phyloP scores from a whole-genome alignment of 2,329 filamentous ascomycete species.

The Fusarium sp. region DNA sequence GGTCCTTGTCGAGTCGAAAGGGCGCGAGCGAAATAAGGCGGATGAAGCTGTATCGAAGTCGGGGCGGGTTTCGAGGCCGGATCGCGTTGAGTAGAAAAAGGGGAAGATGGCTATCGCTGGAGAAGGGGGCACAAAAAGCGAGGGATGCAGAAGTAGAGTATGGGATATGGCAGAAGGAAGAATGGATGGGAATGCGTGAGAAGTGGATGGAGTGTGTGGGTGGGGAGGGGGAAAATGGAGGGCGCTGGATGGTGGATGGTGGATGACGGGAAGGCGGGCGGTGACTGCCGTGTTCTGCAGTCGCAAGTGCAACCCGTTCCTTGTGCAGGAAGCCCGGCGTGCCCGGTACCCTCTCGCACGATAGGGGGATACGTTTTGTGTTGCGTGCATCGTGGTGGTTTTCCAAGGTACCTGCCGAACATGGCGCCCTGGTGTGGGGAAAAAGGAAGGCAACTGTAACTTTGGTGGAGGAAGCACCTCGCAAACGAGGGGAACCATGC shows the following conservation, averaged over 20 bases:
- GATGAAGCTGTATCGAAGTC: neutral
- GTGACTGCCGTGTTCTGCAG: conserved; percentile 27
- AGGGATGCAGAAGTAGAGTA: conserved; percentile 37
- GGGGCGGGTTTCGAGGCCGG: neutral
- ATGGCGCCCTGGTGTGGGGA: conserved; percentile 15
- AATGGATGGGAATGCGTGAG: conserved; percentile 39
- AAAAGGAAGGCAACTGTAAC: neutral
- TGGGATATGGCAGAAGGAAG: conserved; percentile 33
- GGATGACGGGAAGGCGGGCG: conserved; percentile 13
- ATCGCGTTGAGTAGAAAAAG: conserved; percentile 16
- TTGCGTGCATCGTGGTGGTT: neutral
- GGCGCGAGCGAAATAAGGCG: neutral
- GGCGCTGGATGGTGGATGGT: conserved; percentile 9
- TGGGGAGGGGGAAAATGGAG: conserved; percentile 18
- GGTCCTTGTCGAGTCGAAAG: conserved; percentile 4
- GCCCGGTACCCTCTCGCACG: neutral
- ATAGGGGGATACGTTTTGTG: conserved; percentile 6
- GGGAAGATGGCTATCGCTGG: conserved; percentile 11
- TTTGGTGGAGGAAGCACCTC: neutral
- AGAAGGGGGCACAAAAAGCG: conserved; percentile 18
- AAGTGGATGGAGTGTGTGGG: conserved; percentile 35
- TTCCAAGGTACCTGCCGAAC: conserved; percentile 16
- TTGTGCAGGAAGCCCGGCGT: neutral
- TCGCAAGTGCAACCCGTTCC: conserved; percentile 13
- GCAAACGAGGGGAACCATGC: neutral